Conservation (phyloP, 2,329 filamentous ascomycete species). For the Blastomyces gilchristii region DNA sequence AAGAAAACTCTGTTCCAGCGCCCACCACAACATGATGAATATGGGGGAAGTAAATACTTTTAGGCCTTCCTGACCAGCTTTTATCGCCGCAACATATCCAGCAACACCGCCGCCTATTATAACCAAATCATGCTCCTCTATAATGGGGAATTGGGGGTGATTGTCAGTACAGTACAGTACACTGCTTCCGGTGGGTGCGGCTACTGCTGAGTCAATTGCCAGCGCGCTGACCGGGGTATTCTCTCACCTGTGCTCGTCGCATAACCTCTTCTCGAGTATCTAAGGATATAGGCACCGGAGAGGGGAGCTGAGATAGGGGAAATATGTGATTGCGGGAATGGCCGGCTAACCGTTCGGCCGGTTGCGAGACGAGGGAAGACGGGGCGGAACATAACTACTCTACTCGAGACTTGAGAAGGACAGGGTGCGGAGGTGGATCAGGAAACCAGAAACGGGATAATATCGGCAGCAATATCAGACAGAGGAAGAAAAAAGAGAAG, state of each 20-base stretch:
- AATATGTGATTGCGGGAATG: slow-evolving; percentile 27
- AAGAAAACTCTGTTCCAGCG: background rate
- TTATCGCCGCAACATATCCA: slow-evolving; percentile 97
- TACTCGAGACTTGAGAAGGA: slow-evolving; percentile 15
- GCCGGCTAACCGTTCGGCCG: slow-evolving; percentile 36
- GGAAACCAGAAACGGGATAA: background rate
- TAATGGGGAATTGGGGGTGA: slow-evolving; percentile 8
- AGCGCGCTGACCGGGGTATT: slow-evolving; percentile 5
- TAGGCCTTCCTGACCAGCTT: slow-evolving; percentile 91
- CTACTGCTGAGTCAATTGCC: slow-evolving; percentile 1
- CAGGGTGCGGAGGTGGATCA: slow-evolving; percentile 5
- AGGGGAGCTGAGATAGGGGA: slow-evolving; percentile 30
- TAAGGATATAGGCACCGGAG: slow-evolving; percentile 38
- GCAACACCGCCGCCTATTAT: slow-evolving; percentile 97
- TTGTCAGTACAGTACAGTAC: background rate
- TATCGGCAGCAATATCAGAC: background rate
- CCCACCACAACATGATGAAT: slow-evolving; percentile 2
- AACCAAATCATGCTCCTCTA: slow-evolving; percentile 91
- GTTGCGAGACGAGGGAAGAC: slow-evolving; percentile 41
- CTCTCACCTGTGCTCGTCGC: slow-evolving; percentile 42
- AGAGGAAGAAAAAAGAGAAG: background rate
- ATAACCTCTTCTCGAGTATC: slow-evolving; percentile 46
- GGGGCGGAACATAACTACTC: slow-evolving; percentile 42
- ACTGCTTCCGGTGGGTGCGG: slow-evolving; percentile 15
- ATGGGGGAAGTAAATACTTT: slow-evolving; percentile 56